Conservation (phyloP, 495 filamentous ascomycete species). For the Penicillium odoratum region DNA sequence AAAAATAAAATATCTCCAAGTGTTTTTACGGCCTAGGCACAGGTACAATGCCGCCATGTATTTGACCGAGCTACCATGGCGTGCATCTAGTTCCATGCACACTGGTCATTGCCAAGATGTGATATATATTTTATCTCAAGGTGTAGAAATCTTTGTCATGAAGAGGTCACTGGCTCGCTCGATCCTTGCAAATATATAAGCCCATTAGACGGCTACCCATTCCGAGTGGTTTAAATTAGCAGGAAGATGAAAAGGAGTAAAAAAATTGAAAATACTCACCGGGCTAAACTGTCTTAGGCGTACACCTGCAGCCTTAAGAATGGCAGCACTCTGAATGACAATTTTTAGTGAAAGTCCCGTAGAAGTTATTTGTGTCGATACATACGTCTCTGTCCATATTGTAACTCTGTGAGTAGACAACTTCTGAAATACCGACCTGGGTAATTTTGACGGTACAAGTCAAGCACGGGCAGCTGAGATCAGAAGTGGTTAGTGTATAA, state of each 20-base stretch:
- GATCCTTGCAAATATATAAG: constrained; percentile 43
- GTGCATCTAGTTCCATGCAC: not conserved
- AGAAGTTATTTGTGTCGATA: not conserved
- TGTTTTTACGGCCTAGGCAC: not conserved
- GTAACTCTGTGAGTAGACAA: constrained; percentile 91
- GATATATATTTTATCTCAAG: not conserved
- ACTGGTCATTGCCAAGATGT: not conserved
- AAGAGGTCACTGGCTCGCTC: not conserved
- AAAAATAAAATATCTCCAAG: not conserved
- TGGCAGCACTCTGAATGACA: constrained; percentile 62
- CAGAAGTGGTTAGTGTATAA: not conserved
- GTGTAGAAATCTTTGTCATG: not conserved
- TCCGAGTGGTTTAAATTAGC: constrained; percentile 1
- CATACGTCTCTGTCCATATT: constrained; percentile 77
- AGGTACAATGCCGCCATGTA: not conserved
- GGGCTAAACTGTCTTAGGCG: constrained; percentile 77
- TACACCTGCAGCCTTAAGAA: constrained; percentile 76
- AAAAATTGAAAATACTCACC: constrained; percentile 48
- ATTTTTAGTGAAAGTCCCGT: constrained; percentile 10
- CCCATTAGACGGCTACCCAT: constrained; percentile 47
- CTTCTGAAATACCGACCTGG: constrained; percentile 92
- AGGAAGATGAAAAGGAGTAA: not conserved
- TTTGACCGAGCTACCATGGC: not conserved
- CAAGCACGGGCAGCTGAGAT: constrained; percentile 77
- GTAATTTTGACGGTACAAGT: constrained; percentile 99